Conservation (phyloP, 169 alveolate genomes). For the Plasmodium blacklocki region DNA sequence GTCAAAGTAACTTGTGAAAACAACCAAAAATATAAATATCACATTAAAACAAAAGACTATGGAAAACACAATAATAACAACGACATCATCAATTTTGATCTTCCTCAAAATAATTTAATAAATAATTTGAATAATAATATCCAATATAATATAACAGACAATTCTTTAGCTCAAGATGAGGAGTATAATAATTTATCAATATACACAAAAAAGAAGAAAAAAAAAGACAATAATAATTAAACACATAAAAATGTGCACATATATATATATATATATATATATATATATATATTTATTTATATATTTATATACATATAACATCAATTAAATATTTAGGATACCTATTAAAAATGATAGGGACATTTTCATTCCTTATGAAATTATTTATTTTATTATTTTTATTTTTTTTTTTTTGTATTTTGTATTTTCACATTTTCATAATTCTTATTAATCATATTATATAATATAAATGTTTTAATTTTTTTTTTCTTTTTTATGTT, state of each 20-base stretch:
- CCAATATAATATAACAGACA: conserved; percentile 21
- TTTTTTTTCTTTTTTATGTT: too few species aligned
- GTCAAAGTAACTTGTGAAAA: neutral
- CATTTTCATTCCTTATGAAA: too few species aligned
- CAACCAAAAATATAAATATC: conserved; percentile 1
- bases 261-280: neutral
- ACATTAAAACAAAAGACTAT: neutral
- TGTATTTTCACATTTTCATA: too few species aligned
- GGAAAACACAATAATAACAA: conserved; percentile 47
- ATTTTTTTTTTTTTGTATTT: too few species aligned
- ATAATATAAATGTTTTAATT: too few species aligned
- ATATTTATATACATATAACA: too few species aligned
- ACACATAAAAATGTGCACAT: neutral
- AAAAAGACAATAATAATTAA: conserved; percentile 6
- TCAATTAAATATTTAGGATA: too few species aligned
- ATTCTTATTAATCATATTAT: too few species aligned
- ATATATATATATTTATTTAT: neutral
- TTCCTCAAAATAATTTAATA: conserved; percentile 42
- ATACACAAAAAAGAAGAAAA: conserved; percentile 16
- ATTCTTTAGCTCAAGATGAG: conserved; percentile 9
- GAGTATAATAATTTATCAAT: neutral
- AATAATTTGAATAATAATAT: conserved; percentile 37
- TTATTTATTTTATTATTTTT: too few species aligned
- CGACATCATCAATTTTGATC: conserved; percentile 9
- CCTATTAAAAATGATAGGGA: too few species aligned